A percentile compares a stretch with the other conserved stretches of the same genome.
Conservation (phyloP, 768 basidiomycete genomes). For the Leccinum pellstonianum region DNA sequence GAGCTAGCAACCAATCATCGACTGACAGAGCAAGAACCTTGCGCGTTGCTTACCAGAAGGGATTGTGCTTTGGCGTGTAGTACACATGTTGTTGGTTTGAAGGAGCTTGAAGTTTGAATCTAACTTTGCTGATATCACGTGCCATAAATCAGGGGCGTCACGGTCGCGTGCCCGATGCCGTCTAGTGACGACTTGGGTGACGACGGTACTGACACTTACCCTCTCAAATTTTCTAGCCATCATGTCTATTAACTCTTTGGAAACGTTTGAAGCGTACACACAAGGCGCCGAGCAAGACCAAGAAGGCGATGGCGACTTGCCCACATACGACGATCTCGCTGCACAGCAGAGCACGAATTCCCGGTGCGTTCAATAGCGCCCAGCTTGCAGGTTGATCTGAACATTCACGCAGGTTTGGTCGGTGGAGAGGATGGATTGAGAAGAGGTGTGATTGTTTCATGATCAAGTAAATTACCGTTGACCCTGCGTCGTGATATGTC, state of each 20-base stretch:
- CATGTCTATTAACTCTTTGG: constrained; percentile 24
- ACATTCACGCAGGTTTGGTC: constrained; percentile 60
- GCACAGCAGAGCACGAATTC: constrained; percentile 79
- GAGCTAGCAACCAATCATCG: not conserved
- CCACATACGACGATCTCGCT: constrained; percentile 80
- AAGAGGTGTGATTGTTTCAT: constrained; percentile 54
- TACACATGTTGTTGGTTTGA: not conserved
- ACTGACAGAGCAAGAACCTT: not conserved
- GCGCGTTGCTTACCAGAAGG: not conserved
- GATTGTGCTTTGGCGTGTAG: not conserved
- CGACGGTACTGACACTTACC: not conserved
- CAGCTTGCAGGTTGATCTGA: constrained; percentile 1
- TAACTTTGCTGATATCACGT: constrained; percentile 12
- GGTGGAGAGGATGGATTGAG: constrained; percentile 88
- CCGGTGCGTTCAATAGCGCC: constrained; percentile 46
- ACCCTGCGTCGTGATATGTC: constrained; percentile 3
- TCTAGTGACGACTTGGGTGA: no score
- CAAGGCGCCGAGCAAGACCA: constrained; percentile 42
- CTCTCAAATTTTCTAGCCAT: not conserved
- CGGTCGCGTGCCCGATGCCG: not conserved
- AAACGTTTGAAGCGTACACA: constrained; percentile 28
- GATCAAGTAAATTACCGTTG: not conserved
- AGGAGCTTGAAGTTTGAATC: not conserved
- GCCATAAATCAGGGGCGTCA: not conserved
- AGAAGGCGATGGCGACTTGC: constrained; percentile 54